Evolutionary conservation across 805 yeast genomes (phyloP).

Genomic region (Alloascoidea hylecoeti): DNA sequence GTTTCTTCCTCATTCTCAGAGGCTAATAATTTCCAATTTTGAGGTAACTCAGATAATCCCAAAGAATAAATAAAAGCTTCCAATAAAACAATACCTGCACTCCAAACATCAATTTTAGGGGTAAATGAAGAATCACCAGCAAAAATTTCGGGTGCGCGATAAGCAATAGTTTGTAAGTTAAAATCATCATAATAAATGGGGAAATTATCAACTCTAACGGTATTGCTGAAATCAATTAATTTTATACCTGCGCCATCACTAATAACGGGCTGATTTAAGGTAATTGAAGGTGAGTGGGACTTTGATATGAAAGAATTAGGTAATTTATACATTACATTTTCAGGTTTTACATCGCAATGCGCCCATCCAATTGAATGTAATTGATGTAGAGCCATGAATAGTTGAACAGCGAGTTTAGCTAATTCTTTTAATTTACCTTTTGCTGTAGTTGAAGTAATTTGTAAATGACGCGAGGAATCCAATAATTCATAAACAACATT

Average conservation of each 20-base stretch:
- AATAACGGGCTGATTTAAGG: no score
- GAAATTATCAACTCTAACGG: slow-evolving; percentile 5
- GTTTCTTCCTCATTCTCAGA: slow-evolving; percentile 4
- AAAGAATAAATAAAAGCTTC: slow-evolving; percentile 8
- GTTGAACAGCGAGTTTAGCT: slow-evolving; percentile 11
- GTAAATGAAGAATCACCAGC: slow-evolving; percentile 11
- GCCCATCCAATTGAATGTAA: slow-evolving; percentile 9
- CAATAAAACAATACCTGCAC: slow-evolving; percentile 11
- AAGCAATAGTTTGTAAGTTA: slow-evolving; percentile 11
- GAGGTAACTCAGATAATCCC: background rate
- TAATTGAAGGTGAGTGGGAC: no score
- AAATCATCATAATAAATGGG: slow-evolving; percentile 9
- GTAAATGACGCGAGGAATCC: slow-evolving; percentile 4
- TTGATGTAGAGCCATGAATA: slow-evolving; percentile 9
- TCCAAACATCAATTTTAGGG: slow-evolving; percentile 12
- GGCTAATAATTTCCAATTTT: slow-evolving; percentile 4
- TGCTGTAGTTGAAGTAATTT: background rate
- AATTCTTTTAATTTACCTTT: slow-evolving; percentile 3
- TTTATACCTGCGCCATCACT: slow-evolving; percentile 8
- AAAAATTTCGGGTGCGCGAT: slow-evolving; percentile 13
- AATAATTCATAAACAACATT: slow-evolving; percentile 4
- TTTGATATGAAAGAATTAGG: no score
- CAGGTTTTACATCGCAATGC: slow-evolving; percentile 13
- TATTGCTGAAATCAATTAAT: slow-evolving; percentile 12
- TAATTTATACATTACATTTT: slow-evolving; percentile 8